Evolutionary conservation across 805 yeast species (phyloP), one percentile per base, ranked within the genome.

Genomic region (Candida peoriensis): DNA sequence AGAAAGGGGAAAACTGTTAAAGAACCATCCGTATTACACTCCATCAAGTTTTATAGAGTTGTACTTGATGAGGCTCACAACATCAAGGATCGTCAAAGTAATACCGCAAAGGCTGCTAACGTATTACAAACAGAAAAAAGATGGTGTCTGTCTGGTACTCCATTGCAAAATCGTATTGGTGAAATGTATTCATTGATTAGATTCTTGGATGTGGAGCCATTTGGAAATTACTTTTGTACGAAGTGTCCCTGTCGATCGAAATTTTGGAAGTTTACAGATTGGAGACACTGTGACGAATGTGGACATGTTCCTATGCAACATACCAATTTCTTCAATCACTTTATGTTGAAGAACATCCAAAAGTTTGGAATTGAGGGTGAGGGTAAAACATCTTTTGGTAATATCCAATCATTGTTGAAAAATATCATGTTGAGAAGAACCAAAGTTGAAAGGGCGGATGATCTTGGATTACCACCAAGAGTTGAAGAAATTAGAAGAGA

Each of bases 51-150:
- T 56, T 82, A 87, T 52, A 65, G 99, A 38, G 95, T 90, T 8
- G 74, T 93, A 12, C 63, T 93, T 33, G 99, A 93, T 61, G 99
- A 93, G 56, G 98, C 98, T 1, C 99, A 93, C 57, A 90, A 90
- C 52, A 90, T 93, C 65, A 93, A 93, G 55, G 97, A 93, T 57
- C 72, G 97, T 39, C 88, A 88, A 36, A 80, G 93, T 35, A 90
- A 90, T 18, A 93, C 98, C 0, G 89, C 97, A 0, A 79, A 83
- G 47, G 95, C 97, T 2, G 96, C 95, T 2, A 86, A 85, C 54
- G 66, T 68, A 39, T 60, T 93, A 37, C 62, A 70, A 21, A 76
- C 95, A 8, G 65, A 76, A 34, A 85, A 87, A 49, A 63, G 95
- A 44, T 85, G 96, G 83, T 93, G 99, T 60, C 58, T 93, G 20